Conservation (phyloP, 768 basidiomycete genomes). For the Tephrocybe sp. region DNA sequence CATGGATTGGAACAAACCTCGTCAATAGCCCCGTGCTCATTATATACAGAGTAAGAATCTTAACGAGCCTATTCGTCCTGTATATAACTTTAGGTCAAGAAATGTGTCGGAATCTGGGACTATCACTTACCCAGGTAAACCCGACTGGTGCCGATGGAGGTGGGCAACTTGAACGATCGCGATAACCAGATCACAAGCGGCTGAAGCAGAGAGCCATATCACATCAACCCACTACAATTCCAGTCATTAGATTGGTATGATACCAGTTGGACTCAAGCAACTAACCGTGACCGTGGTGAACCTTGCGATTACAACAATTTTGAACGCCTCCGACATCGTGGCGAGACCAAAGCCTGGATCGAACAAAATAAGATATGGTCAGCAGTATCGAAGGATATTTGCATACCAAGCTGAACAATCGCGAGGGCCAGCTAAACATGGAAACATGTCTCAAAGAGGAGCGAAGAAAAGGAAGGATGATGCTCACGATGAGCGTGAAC, state of each 20-base stretch:
- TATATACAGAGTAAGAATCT: neutral
- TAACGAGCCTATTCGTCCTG: neutral
- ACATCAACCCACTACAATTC: neutral
- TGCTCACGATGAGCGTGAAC: neutral
- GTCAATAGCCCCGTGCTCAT: slow-evolving; percentile 1
- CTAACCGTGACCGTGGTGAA: neutral
- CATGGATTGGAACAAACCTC: neutral
- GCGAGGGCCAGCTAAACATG: neutral
- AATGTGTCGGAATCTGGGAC: neutral
- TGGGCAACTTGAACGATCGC: neutral
- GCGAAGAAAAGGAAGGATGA: neutral
- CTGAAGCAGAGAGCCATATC: neutral
- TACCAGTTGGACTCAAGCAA: neutral
- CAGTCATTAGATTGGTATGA: neutral
- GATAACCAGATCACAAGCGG: neutral
- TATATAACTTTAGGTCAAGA: neutral
- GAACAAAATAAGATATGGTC: neutral
- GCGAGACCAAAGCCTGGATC: slow-evolving; percentile 8
- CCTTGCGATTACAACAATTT: neutral
- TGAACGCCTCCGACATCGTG: slow-evolving; percentile 6
- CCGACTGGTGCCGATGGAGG: neutral
- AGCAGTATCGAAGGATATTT: neutral
- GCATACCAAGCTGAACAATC: neutral
- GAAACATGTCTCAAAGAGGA: too few species aligned
- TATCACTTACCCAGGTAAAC: neutral